Conservation (phyloP, 225 moss, liverwort and hornwort species). For the Climacium dendroides region DNA sequence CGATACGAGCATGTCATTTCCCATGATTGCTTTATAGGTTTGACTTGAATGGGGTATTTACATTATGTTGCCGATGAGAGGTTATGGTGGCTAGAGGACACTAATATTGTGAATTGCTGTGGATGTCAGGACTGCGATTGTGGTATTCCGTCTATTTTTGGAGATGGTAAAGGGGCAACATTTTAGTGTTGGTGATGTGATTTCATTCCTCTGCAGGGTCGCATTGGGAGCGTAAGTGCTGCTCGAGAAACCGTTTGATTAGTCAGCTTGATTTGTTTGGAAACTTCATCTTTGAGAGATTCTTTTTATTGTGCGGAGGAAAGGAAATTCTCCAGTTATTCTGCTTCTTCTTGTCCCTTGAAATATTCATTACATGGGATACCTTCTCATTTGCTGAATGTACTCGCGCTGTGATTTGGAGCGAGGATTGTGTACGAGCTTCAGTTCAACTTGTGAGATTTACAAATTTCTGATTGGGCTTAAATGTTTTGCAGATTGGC, state of each 20-base stretch:
- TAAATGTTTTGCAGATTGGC: slow-evolving; percentile 49
- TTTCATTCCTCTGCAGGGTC: slow-evolving; percentile 69
- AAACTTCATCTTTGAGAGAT: background rate
- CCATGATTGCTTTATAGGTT: background rate
- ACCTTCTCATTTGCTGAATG: background rate
- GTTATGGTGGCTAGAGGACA: background rate
- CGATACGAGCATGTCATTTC: background rate
- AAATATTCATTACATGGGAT: background rate
- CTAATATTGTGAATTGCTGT: background rate
- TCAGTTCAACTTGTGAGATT: background rate
- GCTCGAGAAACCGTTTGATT: background rate
- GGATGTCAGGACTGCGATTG: slow-evolving; percentile 69
- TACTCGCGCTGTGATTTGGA: background rate
- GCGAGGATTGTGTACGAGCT: background rate
- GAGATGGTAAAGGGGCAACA: slow-evolving; percentile 62
- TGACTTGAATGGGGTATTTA: background rate
- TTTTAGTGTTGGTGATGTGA: slow-evolving; percentile 40
- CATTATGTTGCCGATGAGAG: background rate
- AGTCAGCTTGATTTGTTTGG: background rate
- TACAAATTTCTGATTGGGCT: background rate
- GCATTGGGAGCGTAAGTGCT: slow-evolving; percentile 83
- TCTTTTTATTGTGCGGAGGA: background rate
- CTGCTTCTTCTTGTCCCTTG: background rate
- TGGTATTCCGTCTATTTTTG: slow-evolving; percentile 69
- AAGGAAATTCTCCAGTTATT: background rate